These are phyloP conservation scores for Priceomyces carsonii DNA, from an alignment of 805 yeast genomes.

Conservation along the genomic window DNA sequence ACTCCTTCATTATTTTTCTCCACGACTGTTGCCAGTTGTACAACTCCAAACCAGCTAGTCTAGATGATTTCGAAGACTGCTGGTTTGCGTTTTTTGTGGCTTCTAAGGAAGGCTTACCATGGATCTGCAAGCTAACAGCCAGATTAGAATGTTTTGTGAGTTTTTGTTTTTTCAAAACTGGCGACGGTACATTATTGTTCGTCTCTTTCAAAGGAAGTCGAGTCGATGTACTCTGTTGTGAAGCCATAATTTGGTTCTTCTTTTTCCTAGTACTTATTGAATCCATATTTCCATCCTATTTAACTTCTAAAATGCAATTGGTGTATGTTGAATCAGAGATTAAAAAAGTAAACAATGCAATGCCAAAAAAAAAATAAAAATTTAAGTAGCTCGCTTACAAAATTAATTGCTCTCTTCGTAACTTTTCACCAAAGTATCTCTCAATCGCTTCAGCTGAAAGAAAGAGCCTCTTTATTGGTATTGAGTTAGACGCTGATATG, in stretches of 20 bases:
- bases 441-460: too few relatives aligned
- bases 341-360: conserved; percentile 3
- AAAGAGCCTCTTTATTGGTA: too few relatives aligned
- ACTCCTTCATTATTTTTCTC: conserved; percentile 59
- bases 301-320: too few relatives aligned
- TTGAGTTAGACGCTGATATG: too few relatives aligned
- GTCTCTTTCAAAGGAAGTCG: conserved; percentile 43
- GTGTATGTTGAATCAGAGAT: too few relatives aligned
- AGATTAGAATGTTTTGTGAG: conserved; percentile 11
- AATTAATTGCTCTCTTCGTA: too few relatives aligned
- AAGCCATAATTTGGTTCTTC: conserved; percentile 4
- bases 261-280: conserved; percentile 3
- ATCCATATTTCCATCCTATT: conserved; percentile 8
- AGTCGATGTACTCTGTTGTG: conserved; percentile 4
- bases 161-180: conserved; percentile 32
- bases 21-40: conserved; percentile 65
- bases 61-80: conserved; percentile 13
- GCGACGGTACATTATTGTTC: conserved; percentile 39
- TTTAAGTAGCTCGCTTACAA: too few relatives aligned
- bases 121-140: not conserved
- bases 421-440: too few relatives aligned
- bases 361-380: not conserved
- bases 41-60: conserved; percentile 48
- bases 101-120: conserved; percentile 9
- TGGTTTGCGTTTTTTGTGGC: conserved; percentile 3